Base-by-base conservation (phyloP, 768 basidiomycete species). In the Rubroboletus satanas region DNA sequence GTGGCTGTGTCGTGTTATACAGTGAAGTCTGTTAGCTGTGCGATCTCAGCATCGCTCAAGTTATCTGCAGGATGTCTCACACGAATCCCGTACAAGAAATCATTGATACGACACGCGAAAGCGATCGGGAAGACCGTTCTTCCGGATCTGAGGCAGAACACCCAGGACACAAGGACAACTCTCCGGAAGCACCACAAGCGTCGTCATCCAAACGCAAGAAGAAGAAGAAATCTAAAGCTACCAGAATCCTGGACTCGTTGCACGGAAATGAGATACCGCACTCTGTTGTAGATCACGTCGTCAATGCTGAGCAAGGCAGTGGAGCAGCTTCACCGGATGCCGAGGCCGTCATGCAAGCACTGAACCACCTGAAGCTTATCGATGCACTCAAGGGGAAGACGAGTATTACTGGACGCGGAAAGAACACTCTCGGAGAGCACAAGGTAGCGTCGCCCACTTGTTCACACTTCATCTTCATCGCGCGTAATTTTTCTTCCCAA, bases 391-490 rank as follows among this genome's bases (percentile, higher is more conserved):
- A 91, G 65, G 93, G 92, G 7, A 92, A 93, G 67, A 75, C 83
- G 37, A 90, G 87, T 10, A 58, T 88, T 32, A 86, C 86, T 21
- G 91, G 88, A 11, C 78, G 81, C 60, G 87, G 86, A 62, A 84
- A 81, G 64, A 91, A 93, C 74, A 82, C 88, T 59, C 81, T 88
- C 66, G 92, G 90, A 44, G 87, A 88, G 67, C 93, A 97, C 67
- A 96, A 95, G 78, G 94, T 92, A 61, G 51, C 77, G 68, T 38
- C 28, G 21, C 9, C 35, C 14, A 32, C 29, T 61, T 45, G n/a
- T 10, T 43, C 17, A 18, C n/a, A 37, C 38, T 28, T 31, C 15
- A 15, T 47, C 37, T 48, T 61, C 36, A 49, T 46, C 23, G 44
- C 56, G 32, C 54, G 49, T 61, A 52, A 51, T 58, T 26, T 26